Evolutionary conservation across 805 yeast species (phyloP), one percentile per base, ranked within the genome.

Genomic region (Metschnikowia anglica): DNA sequence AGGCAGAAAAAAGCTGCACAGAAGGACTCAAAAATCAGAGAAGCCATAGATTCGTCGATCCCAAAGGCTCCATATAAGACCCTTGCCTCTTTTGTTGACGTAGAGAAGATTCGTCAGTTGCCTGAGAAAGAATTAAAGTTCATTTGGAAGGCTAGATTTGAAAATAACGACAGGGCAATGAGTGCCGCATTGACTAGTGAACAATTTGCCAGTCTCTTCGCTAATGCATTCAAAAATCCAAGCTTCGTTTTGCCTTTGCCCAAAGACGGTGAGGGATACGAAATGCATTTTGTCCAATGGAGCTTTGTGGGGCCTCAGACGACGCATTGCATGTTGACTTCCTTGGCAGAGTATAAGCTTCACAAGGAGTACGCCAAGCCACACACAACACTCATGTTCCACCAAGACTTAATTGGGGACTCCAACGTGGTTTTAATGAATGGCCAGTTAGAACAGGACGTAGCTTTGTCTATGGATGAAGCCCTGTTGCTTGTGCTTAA

Each of bases 271-370:
- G 68, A 66, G 19, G 82, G 81, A 45, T 66, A 72, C 56, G 99
- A 93, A 65, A 74, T 93, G 66, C 97, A 93, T 59, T 88, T 85
- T 61, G 80, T 90, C 17, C 98, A 93, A 66, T 93, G 99, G 99
- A 74, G 80, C 15, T 87, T 88, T 61, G 90, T 85, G 11, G 96
- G 91, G 0, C 83, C 86, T 12, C 55, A 80, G 31, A 90, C 97
- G 2, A 73, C 87, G 1, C 97, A 93, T 66, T 88, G 95, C 59
- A 76, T 93, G 76, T 72, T 93, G 54, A 93, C 99, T 2, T 81
- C 97, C 0, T 74, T 93, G 50, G 90, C 93, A 1, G 98, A 93
- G 65, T 93, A 80, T 65, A 89, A 91, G 62, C 74, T 89, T 21
- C 97, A 91, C 59, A 80, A 79, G 43, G 97, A 91, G 59, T 93